Evolutionary conservation across 2,329 filamentous ascomycete species (phyloP).

Genomic region (Aureobasidium musti): DNA sequence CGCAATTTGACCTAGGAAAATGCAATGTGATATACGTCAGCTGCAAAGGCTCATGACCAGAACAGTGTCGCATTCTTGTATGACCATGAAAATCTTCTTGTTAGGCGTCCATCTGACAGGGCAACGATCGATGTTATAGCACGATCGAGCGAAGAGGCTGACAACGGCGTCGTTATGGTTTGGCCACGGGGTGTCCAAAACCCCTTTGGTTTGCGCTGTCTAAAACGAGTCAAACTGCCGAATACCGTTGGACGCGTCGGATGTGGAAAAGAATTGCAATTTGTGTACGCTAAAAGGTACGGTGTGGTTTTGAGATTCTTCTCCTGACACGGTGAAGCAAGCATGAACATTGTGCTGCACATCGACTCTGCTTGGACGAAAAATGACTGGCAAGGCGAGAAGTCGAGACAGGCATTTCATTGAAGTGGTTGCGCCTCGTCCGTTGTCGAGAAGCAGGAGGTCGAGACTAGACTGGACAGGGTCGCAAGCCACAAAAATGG

Average conservation of each 20-base stretch:
- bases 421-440: constrained; percentile 8
- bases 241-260: constrained; percentile 23
- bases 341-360: neutral
- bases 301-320: neutral
- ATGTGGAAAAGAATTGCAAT: constrained; percentile 21
- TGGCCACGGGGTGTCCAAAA: neutral
- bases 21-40: neutral
- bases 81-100: neutral
- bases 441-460: constrained; percentile 12
- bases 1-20: neutral
- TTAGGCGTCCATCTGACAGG: neutral
- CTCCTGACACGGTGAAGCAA: neutral
- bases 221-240: constrained; percentile 26
- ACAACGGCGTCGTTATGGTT: constrained; percentile 14
- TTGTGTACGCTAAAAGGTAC: constrained; percentile 8
- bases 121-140: constrained; percentile 14
- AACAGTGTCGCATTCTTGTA: neutral
- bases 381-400: neutral
- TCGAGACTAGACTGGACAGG: constrained; percentile 15
- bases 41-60: neutral
- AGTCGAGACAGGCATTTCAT: neutral
- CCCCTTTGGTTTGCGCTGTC: constrained; percentile 20
- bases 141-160: constrained; percentile 14
- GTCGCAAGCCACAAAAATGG: constrained; percentile 23
- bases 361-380: neutral